Percentiles rank a stretch among this genome's conserved stretches.
These are phyloP conservation scores for Schrenkiella parvula DNA, from an alignment of 345 rosid genomes.

Conservation along the genomic window DNA sequence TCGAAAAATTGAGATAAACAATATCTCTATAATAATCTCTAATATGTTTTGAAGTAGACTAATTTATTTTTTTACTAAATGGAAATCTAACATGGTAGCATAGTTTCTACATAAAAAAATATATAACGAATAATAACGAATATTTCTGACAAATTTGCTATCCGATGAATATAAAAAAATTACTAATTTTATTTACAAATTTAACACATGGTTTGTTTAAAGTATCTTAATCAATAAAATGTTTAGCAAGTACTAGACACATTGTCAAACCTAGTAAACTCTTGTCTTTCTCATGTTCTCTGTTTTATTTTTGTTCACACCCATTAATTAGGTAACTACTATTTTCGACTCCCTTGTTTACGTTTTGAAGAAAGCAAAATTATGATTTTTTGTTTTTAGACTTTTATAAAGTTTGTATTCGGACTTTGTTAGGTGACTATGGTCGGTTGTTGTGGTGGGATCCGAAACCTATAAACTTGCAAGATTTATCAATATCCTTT, in stretches of 20 bases:
- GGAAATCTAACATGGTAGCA: no score
- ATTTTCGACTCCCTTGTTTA: background rate
- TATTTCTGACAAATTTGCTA: no score
- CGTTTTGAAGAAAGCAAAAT: background rate
- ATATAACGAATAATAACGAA: no score
- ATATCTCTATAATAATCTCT: no score
- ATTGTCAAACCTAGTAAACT: slow-evolving; percentile 1
- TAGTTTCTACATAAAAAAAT: no score
- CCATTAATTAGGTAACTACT: background rate
- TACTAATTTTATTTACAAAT: background rate
- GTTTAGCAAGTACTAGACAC: background rate
- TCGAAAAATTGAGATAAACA: no score
- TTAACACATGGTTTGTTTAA: background rate
- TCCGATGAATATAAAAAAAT: no score
- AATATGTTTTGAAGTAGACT: no score
- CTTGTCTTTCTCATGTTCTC: slow-evolving; percentile 6
- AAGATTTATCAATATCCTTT: slow-evolving; percentile 8
- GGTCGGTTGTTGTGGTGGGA: slow-evolving; percentile 33
- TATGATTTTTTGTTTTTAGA: background rate
- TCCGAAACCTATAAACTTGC: slow-evolving; percentile 7
- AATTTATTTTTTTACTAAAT: no score
- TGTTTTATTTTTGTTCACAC: slow-evolving; percentile 1
- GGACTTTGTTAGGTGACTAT: slow-evolving; percentile 6
- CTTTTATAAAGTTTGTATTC: slow-evolving; percentile 1
- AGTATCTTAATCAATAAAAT: background rate